Evolutionary conservation across 805 yeast genomes (phyloP), one percentile per base, ranked within the genome.

Genomic region (Ogataea henricii): DNA sequence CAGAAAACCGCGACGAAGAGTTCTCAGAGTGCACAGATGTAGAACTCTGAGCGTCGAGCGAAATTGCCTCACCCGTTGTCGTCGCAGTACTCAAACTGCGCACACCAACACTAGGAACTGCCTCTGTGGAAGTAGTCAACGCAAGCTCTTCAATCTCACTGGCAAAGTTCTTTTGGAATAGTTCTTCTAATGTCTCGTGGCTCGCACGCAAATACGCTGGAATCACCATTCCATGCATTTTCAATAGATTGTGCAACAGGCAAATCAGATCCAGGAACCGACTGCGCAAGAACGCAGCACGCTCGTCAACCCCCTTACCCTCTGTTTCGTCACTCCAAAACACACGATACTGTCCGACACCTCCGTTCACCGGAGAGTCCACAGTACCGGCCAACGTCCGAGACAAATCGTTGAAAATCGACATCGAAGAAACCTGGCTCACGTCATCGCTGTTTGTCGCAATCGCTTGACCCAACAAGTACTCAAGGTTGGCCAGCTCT

Each of bases 321-420:
- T 54, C 62, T 32, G n/a, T n/a, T n/a, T n/a, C n/a, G n/a, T 73
- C 76, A 30, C 64, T 66, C 61, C 87, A 79, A 62, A 89, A 88
- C 2, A 78, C 78, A 46, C 91, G 75, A 67, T 87, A 89, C 62
- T 86, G 89, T 2, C 89, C 87, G 53, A 89, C 87, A 48, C 97
- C 97, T 29, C 97, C 97, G 63, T 89, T 89, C 5, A 89, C 92
- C 3, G 96, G 96, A 0, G 96, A 82, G 63, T 89, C 96, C 46
- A 90, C 91, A 0, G 96, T 87, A 36, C 96, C 96, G 2, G 89
- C 78, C 46, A 85, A 69, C 58, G 81, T 81, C 65, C 92, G 73
- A 5, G 91, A 82, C 51, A 87, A 68, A 60, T 82, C 89, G 54
- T 77, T 76, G 63, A 83, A 83, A 23, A 78, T 63, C 0, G 82